Evolutionary conservation across 768 basidiomycete species (phyloP).

Genomic region (Tricholoma bakamatsutake): DNA sequence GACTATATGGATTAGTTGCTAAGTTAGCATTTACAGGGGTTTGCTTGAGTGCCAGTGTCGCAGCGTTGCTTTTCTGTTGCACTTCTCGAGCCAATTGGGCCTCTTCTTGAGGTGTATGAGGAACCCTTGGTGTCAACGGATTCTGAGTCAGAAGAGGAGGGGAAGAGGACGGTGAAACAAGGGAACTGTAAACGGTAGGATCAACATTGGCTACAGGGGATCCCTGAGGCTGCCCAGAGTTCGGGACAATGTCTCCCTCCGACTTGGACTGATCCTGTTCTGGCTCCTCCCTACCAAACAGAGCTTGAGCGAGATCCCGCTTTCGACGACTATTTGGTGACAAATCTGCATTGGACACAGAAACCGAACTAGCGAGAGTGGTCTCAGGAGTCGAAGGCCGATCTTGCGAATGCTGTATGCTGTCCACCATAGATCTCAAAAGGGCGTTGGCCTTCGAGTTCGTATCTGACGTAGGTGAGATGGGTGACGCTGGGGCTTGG

Average conservation of each 20-base stretch:
- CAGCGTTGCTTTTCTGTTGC: slow-evolving; percentile 62
- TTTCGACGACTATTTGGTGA: slow-evolving; percentile 58
- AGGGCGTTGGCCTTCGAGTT: slow-evolving; percentile 58
- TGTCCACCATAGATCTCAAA: slow-evolving; percentile 55
- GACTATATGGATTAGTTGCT: slow-evolving; percentile 24
- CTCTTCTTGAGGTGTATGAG: slow-evolving; percentile 40
- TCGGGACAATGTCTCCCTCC: neutral
- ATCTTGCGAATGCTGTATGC: slow-evolving; percentile 37
- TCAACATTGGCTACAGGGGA: slow-evolving; percentile 9
- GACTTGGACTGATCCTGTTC: slow-evolving; percentile 10
- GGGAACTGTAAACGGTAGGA: slow-evolving; percentile 18
- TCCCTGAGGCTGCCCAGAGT: neutral
- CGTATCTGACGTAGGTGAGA: slow-evolving; percentile 36
- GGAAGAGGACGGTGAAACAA: slow-evolving; percentile 21
- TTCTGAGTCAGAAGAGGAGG: slow-evolving; percentile 33
- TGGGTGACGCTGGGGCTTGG: slow-evolving; percentile 31
- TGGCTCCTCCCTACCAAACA: slow-evolving; percentile 53
- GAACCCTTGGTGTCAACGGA: slow-evolving; percentile 37
- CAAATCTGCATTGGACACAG: slow-evolving; percentile 26
- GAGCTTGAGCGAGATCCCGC: slow-evolving; percentile 68
- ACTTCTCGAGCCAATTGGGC: slow-evolving; percentile 59
- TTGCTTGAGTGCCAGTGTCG: slow-evolving; percentile 49
- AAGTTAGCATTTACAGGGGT: slow-evolving; percentile 37
- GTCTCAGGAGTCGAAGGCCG: slow-evolving; percentile 20
- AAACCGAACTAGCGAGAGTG: slow-evolving; percentile 8